Evolutionary conservation across 139 green algal species (phyloP).

Genomic region (Chara braunii): DNA sequence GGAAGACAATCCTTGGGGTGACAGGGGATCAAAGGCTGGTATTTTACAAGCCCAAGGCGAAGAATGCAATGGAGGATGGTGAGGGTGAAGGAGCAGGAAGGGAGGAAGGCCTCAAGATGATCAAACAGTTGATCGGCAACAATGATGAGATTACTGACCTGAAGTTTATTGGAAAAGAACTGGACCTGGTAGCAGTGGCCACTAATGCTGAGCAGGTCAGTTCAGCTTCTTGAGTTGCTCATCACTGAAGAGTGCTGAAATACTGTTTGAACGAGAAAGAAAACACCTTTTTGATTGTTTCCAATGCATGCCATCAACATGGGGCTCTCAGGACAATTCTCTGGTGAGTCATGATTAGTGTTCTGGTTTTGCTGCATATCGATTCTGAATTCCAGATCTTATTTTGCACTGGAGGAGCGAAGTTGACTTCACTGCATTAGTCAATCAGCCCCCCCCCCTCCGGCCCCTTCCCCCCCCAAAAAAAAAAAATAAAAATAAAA

Average conservation of each 20-base stretch:
- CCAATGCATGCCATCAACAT: too few relatives aligned
- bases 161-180: constrained; percentile 45
- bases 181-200: constrained; percentile 15
- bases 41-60: constrained; percentile 44
- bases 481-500: too few relatives aligned
- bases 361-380: too few relatives aligned
- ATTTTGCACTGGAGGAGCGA: too few relatives aligned
- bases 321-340: too few relatives aligned
- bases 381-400: too few relatives aligned
- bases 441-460: too few relatives aligned
- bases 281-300: too few relatives aligned
- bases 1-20: constrained; percentile 51
- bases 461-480: too few relatives aligned
- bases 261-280: neutral
- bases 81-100: neutral
- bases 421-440: too few relatives aligned
- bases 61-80: neutral
- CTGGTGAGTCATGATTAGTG: too few relatives aligned
- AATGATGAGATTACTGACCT: constrained; percentile 87
- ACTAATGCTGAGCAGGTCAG: constrained; percentile 41
- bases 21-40: constrained; percentile 72
- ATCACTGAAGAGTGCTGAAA: neutral
- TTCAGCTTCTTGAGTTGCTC: too few relatives aligned
- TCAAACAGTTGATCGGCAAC: constrained; percentile 79
- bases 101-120: constrained; percentile 32